Evolutionary conservation across 2,329 filamentous ascomycete species (phyloP).

Genomic region (Paecilomyces niveus): DNA sequence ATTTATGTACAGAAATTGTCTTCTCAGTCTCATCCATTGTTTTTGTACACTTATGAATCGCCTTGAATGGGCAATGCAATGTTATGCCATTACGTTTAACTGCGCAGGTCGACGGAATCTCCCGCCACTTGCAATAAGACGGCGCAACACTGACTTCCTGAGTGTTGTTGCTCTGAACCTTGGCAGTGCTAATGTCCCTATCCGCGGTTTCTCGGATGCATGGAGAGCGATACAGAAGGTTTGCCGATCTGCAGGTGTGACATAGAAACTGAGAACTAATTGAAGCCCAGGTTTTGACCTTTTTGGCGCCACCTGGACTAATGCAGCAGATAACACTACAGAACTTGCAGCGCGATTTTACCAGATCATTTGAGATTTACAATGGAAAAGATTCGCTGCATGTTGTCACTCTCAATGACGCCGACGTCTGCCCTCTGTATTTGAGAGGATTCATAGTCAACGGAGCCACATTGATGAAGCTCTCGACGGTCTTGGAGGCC

Average conservation of each 20-base stretch:
- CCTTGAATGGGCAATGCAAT: slow-evolving; percentile 1
- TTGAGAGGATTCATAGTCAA: background rate
- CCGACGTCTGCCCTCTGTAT: slow-evolving; percentile 1
- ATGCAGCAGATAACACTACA: background rate
- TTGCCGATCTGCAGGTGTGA: background rate
- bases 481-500: slow-evolving; percentile 1
- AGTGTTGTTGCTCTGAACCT: slow-evolving; percentile 8
- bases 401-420: slow-evolving; percentile 9
- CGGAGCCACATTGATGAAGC: slow-evolving; percentile 1
- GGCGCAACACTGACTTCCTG: slow-evolving; percentile 8
- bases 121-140: slow-evolving; percentile 1
- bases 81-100: background rate
- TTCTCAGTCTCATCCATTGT: background rate
- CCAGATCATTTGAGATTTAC: slow-evolving; percentile 5
- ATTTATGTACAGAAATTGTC: background rate
- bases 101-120: background rate
- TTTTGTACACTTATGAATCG: slow-evolving; percentile 5
- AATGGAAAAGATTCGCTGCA: slow-evolving; percentile 7
- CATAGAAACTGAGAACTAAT: background rate
- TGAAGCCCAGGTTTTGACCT: background rate
- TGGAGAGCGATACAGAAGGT: slow-evolving; percentile 4
- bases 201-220: slow-evolving; percentile 2
- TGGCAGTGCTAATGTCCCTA: slow-evolving; percentile 3
- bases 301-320: background rate
- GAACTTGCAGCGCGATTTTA: slow-evolving; percentile 4